Base-by-base conservation (phyloP, 805 yeast species). In the Saccharomycopsis sp. region DNA sequence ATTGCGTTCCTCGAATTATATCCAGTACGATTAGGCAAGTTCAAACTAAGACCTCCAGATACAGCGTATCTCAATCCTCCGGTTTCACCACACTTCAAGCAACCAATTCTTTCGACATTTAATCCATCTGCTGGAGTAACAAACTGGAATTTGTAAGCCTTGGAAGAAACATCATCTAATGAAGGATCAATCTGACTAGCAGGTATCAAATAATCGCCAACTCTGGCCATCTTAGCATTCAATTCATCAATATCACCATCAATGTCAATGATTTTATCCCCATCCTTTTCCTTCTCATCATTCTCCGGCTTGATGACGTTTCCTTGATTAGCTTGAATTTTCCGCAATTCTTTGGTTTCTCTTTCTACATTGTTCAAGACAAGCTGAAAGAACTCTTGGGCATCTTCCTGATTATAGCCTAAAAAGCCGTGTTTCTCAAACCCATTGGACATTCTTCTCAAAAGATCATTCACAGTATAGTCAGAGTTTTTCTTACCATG, bases 361-460 rank as follows among this genome's bases (percentile, higher is more conserved):
- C 74, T 74, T 66, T 88, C 96, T 35, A 88, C 73, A 58, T 86
- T 82, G 49, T 80, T 77, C 78, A 88, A 75, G 1, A 87, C 79
- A 55, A 85, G 78, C 69, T 92, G 97, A 74, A 92, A 92, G 67
- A 92, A 92, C 70, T 92, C 98, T 71, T 92, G 97, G 0, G 97
- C 97, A 73, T 92, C 98, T 70, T 92, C 97, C 72, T 92, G 98
- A 67, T 89, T 90, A 68, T 89, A 89, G 1, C 97, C 94, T 57
- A 83, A 72, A 65, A 91, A 83, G 60, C 90, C 80, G 68, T 85
- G 86, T 67, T 84, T 87, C 64, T 84, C 85, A 14, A 94, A 92
- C 0, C 89, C 87, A 66, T 86, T 86, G 2, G 87, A 80, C 89
- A 88, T 86, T 3, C 81, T 79, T 66, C 80, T 84, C 56, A 87